Base-by-base conservation (phyloP, 106 monocot species). In the Acorus gramineus region DNA sequence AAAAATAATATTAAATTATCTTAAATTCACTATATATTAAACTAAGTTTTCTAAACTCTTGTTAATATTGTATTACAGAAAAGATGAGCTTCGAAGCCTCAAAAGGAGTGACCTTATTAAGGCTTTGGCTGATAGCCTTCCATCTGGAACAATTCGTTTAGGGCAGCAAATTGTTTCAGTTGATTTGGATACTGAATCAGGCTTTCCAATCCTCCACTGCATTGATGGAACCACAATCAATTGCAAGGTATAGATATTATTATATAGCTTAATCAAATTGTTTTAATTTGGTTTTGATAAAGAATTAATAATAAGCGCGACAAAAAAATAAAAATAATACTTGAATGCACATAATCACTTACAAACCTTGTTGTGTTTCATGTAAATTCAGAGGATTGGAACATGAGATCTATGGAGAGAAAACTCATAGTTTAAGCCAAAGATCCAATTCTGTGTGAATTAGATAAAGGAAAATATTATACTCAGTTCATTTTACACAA, bases 51-150 rank as follows among this genome's bases (percentile, higher is more conserved):
- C 50, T 50, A 64, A 7, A 64, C 11, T 14, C 14, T 7, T 28
- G 7, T 51, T n/a, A 45, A 64, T 14, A 44, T 44, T 44, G 50
- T 47, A 52, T 5, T 52, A 6, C 60, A 63, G 72, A 6, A 54
- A 77, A 49, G 69, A 28, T 69, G 85, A 75, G 48, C 52, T 81
- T 2, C 54, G 72, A 4, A 81, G 81, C 46, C 47, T 81, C 63
- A 78, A 64, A 68, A 78, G 85, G 14, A 86, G 72, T 56, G 81
- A 82, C 63, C 74, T 86, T 42, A 56, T 86, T 13, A 73, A 86
- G 56, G 55, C 75, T 5, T 59, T 85, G 57, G 81, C 74, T 4
- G 14, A 64, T 2, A 70, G 53, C 44, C 14, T 85, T 11, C 81
- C 85, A 28, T 46, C 47, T 10, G 73, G 54, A 6, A 56, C 67